A percentile compares a stretch with the other conserved stretches of the same genome.
These are phyloP conservation scores for Crataegus laevigata DNA, from an alignment of 306 rosid genomes.

Conservation along the genomic window DNA sequence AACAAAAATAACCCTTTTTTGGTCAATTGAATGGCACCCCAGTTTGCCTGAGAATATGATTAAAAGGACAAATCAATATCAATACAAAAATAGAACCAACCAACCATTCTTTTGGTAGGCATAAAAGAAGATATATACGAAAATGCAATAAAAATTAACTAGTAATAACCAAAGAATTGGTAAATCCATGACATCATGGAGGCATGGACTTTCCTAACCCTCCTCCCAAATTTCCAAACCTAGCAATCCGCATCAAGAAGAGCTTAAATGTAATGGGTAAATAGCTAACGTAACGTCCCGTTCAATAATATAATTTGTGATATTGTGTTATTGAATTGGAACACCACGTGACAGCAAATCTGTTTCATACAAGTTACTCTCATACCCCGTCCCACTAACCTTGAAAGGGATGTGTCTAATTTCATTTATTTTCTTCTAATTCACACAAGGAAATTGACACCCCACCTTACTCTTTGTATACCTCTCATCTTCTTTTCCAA, in stretches of 20 bases:
- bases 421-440: slow-evolving; percentile 34
- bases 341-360: no score
- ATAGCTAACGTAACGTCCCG: no score
- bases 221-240: slow-evolving; percentile 38
- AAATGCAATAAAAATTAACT: background rate
- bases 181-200: background rate
- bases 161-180: background rate
- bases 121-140: background rate
- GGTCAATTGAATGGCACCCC: no score
- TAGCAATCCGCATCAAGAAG: background rate
- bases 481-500: slow-evolving; percentile 19
- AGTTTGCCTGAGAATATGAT: background rate
- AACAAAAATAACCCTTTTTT: background rate
- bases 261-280: no score
- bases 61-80: background rate
- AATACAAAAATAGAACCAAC: background rate
- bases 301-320: no score
- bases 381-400: background rate
- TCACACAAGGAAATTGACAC: slow-evolving; percentile 21
- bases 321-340: no score
- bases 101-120: background rate
- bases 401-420: slow-evolving; percentile 32
- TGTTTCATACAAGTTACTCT: no score
- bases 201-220: background rate
- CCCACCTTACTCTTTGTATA: slow-evolving; percentile 10